phyloP scores from a whole-genome alignment of 2,329 filamentous ascomycete genomes.

The Clarireedia sp. region DNA sequence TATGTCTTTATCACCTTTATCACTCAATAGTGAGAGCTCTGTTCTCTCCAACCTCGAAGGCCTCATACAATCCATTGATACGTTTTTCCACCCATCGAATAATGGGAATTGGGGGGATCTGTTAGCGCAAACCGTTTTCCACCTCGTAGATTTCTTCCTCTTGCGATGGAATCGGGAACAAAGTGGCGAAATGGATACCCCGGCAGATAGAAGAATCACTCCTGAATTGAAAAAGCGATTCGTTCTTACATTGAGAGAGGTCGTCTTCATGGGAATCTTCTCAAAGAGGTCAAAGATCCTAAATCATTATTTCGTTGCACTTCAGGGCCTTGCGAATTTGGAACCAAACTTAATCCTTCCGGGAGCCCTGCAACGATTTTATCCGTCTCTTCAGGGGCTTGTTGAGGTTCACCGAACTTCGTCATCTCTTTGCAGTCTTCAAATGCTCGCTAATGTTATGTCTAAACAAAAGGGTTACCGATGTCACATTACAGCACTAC shows the following conservation, averaged over 20 bases:
- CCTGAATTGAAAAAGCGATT: slow-evolving; percentile 80
- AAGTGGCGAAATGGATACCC: slow-evolving; percentile 83
- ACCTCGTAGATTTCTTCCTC: slow-evolving; percentile 91
- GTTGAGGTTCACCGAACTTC: slow-evolving; percentile 96
- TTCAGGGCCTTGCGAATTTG: slow-evolving; percentile 83
- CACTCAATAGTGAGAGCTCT: slow-evolving; percentile 68
- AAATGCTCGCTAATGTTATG: slow-evolving; percentile 88
- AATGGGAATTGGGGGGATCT: slow-evolving; percentile 86
- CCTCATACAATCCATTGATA: slow-evolving; percentile 89
- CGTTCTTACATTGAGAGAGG: slow-evolving; percentile 79
- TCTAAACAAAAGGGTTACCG: slow-evolving; percentile 90
- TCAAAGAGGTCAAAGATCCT: slow-evolving; percentile 90
- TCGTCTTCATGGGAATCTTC: slow-evolving; percentile 97
- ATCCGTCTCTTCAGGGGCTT: slow-evolving; percentile 90
- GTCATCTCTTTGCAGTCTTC: slow-evolving; percentile 82
- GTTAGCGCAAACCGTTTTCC: slow-evolving; percentile 82
- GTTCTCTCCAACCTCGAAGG: slow-evolving; percentile 81
- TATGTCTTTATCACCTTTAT: slow-evolving; percentile 82
- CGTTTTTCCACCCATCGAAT: slow-evolving; percentile 98
- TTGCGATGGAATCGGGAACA: slow-evolving; percentile 96
- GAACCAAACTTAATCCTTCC: slow-evolving; percentile 89
- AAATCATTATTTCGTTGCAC: slow-evolving; percentile 80
- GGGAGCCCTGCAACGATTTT: slow-evolving; percentile 89
- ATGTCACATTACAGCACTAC: slow-evolving; percentile 86
- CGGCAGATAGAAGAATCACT: slow-evolving; percentile 69